phyloP scores from a whole-genome alignment of 1,139 yeast species.

The Candida mesenterica region DNA sequence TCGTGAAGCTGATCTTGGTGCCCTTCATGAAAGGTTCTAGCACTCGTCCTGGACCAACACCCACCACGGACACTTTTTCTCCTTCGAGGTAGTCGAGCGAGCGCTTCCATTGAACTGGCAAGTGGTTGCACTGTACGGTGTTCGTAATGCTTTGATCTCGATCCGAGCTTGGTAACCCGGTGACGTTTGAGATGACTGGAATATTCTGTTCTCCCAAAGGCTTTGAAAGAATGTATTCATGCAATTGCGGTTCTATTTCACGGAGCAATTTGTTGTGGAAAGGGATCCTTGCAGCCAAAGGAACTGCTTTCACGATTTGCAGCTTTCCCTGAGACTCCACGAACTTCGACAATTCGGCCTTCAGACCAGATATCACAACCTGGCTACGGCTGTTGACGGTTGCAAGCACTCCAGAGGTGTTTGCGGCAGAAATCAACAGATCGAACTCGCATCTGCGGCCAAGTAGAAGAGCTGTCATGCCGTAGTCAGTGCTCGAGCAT shows the following conservation, averaged over 20 bases:
- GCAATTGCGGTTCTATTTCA: constrained; percentile 35
- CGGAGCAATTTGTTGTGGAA: constrained; percentile 47
- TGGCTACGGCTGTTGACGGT: constrained; percentile 45
- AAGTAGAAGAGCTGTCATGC: constrained; percentile 41
- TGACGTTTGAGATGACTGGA: constrained; percentile 25
- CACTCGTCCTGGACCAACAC: constrained; percentile 39
- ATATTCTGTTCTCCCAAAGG: constrained; percentile 13
- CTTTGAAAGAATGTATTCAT: constrained; percentile 15
- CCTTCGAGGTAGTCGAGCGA: constrained; percentile 26
- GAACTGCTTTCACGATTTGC: constrained; percentile 22
- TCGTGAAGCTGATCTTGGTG: background rate
- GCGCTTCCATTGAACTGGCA: constrained; percentile 45
- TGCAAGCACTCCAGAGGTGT: constrained; percentile 29
- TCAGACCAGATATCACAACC: constrained; percentile 44
- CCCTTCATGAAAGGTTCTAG: constrained; percentile 12
- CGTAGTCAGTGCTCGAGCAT: constrained; percentile 19
- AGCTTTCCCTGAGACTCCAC: constrained; percentile 16
- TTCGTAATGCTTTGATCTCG: constrained; percentile 22
- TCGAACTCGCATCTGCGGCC: constrained; percentile 18
- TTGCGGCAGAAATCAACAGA: constrained; percentile 20
- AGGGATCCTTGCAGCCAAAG: constrained; percentile 51
- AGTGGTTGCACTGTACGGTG: constrained; percentile 36
- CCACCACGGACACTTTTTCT: constrained; percentile 22
- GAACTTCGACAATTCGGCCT: constrained; percentile 18
- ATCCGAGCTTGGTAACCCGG: constrained; percentile 23